Conservation (phyloP, 371 early-diverging fungal species). For the Blakeslea trispora region DNA sequence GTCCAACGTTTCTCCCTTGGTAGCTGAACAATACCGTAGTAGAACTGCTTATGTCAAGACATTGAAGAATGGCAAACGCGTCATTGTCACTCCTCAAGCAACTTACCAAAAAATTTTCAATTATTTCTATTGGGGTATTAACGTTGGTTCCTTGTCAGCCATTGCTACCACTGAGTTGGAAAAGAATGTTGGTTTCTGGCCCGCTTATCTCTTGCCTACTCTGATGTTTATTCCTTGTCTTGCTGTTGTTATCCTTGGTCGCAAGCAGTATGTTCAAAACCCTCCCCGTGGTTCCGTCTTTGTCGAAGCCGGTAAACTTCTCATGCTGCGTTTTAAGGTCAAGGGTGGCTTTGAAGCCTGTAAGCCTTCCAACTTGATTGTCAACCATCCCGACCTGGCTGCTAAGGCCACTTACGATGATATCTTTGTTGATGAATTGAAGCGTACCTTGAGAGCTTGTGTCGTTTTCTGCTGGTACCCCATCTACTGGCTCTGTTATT, state of each 20-base stretch:
- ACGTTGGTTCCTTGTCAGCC: slow-evolving; percentile 71
- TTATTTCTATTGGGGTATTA: slow-evolving; percentile 49
- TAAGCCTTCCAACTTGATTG: slow-evolving; percentile 42
- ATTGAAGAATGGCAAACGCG: slow-evolving; percentile 32
- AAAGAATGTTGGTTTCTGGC: slow-evolving; percentile 62
- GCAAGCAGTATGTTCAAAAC: slow-evolving; percentile 57
- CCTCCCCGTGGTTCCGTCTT: slow-evolving; percentile 65
- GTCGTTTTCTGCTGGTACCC: slow-evolving; percentile 74
- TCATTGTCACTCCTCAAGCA: slow-evolving; percentile 54
- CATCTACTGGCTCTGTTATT: slow-evolving; percentile 79
- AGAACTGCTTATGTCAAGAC: slow-evolving; percentile 38
- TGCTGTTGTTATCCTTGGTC: slow-evolving; percentile 58
- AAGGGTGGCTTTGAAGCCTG: slow-evolving; percentile 38
- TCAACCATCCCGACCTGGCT: slow-evolving; percentile 34
- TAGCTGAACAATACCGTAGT: slow-evolving; percentile 50
- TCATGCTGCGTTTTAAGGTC: slow-evolving; percentile 27
- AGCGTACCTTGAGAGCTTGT: slow-evolving; percentile 66
- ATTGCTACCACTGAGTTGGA: slow-evolving; percentile 62
- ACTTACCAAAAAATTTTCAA: slow-evolving; percentile 44
- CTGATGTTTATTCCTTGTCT: slow-evolving; percentile 71
- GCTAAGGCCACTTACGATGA: slow-evolving; percentile 63
- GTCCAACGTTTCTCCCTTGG: slow-evolving; percentile 48
- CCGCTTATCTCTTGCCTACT: slow-evolving; percentile 71
- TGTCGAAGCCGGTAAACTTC: slow-evolving; percentile 40
- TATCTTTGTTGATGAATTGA: slow-evolving; percentile 72